Conservation (phyloP, 768 basidiomycete genomes). For the Botryobasidium botryosum region DNA sequence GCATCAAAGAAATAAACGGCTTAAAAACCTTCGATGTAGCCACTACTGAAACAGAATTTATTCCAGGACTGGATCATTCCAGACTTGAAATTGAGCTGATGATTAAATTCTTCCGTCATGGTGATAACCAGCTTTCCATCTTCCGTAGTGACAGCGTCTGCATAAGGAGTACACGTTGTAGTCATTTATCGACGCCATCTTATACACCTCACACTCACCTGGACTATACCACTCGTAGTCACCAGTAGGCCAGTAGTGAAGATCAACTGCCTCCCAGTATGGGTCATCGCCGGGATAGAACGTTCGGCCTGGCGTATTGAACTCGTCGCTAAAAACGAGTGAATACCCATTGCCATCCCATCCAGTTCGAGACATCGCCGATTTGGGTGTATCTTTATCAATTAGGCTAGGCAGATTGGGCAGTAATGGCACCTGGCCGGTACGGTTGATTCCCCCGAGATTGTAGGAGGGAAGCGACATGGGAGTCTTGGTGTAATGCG, state of each 20-base stretch:
- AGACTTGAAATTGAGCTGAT: conserved; percentile 65
- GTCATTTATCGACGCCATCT: too few species aligned
- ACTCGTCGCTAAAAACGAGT: conserved; percentile 83
- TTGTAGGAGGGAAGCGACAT: conserved; percentile 33
- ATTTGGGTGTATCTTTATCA: conserved; percentile 56
- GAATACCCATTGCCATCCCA: conserved; percentile 61
- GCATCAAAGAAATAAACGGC: background rate
- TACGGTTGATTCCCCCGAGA: conserved; percentile 73
- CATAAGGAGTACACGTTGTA: too few species aligned
- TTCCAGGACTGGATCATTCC: conserved; percentile 79
- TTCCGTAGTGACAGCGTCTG: conserved; percentile 54
- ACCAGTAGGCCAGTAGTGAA: conserved; percentile 64
- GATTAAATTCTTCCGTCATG: conserved; percentile 45
- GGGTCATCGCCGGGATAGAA: conserved; percentile 71
- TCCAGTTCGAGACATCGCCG: conserved; percentile 39
- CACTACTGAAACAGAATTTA: conserved; percentile 87
- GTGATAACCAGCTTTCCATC: conserved; percentile 71
- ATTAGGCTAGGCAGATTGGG: conserved; percentile 50
- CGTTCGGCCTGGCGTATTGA: conserved; percentile 51
- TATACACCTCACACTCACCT: too few species aligned
- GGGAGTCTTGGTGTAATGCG: conserved; percentile 21
- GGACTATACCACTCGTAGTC: conserved; percentile 71
- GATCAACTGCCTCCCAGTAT: conserved; percentile 73
- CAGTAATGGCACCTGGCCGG: conserved; percentile 74
- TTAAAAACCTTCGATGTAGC: conserved; percentile 51